A percentile compares a stretch with the other conserved stretches of the same genome.
These are phyloP conservation scores for Thalassiosira livingstoniorum DNA, from an alignment of 352 stramenopile species.

Conservation along the genomic window DNA sequence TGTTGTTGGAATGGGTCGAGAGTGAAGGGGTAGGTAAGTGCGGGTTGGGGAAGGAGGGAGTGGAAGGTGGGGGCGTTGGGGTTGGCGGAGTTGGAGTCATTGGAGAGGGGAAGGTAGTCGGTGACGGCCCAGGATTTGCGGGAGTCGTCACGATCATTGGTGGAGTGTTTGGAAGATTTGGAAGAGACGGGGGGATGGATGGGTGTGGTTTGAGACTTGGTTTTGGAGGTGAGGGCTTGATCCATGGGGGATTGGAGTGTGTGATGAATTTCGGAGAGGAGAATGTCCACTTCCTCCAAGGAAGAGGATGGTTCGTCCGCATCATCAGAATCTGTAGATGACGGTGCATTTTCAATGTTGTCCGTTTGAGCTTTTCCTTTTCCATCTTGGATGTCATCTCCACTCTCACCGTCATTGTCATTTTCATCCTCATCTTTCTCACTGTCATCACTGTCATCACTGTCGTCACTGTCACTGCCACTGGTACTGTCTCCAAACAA, in stretches of 20 bases:
- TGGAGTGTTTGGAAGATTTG: slow-evolving; percentile 3
- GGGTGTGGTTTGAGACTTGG: slow-evolving; percentile 27
- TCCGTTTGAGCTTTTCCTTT: slow-evolving; percentile 23
- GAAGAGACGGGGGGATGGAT: slow-evolving; percentile 52
- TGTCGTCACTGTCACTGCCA: slow-evolving; percentile 63
- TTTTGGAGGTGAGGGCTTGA: slow-evolving; percentile 11
- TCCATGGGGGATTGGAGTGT: slow-evolving; percentile 40
- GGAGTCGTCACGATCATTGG: slow-evolving; percentile 9
- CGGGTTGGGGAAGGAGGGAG: slow-evolving; percentile 75
- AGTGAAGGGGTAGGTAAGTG: slow-evolving; percentile 86
- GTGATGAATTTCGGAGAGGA: slow-evolving; percentile 67
- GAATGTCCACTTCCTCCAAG: slow-evolving; percentile 69
- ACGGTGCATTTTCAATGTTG: slow-evolving; percentile 11
- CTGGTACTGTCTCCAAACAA: slow-evolving; percentile 76
- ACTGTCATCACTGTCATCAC: slow-evolving; percentile 46
- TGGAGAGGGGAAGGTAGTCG: slow-evolving; percentile 65
- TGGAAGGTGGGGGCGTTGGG: slow-evolving; percentile 68
- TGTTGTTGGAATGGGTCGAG: slow-evolving; percentile 98
- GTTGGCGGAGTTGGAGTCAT: slow-evolving; percentile 59
- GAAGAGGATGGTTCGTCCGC: slow-evolving; percentile 26
- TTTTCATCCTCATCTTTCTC: slow-evolving; percentile 36
- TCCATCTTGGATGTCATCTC: not conserved
- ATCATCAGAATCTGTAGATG: too few species aligned
- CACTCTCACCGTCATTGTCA: slow-evolving; percentile 25
- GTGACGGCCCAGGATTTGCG: slow-evolving; percentile 82